Evolutionary conservation across 2,329 filamentous ascomycete genomes (phyloP).

Genomic region (Zymoseptoria brevis): DNA sequence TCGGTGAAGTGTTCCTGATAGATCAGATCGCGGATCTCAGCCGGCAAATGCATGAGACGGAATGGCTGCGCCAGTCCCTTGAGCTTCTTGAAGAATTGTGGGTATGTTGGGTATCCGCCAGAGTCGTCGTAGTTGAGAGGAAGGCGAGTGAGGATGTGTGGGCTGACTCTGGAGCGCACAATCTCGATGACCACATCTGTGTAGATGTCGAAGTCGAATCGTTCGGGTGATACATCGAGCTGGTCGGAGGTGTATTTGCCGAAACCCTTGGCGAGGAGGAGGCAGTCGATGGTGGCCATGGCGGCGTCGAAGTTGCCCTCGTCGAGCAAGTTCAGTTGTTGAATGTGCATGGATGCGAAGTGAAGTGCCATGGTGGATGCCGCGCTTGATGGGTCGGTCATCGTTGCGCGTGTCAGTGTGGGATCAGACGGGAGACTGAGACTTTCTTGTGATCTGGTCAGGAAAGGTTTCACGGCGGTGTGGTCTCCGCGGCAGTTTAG

Average conservation of each 20-base stretch:
- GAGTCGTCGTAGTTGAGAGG: background rate
- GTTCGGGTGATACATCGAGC: background rate
- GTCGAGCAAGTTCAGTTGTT: background rate
- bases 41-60: background rate
- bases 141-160: background rate
- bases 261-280: background rate
- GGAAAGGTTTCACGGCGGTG: background rate
- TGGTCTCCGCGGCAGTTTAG: background rate
- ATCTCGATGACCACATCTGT: background rate
- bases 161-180: background rate
- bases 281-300: background rate
- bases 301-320: background rate
- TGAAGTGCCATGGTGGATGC: background rate
- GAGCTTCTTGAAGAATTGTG: background rate
- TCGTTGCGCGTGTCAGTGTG: background rate
- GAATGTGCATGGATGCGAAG: background rate
- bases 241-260: background rate
- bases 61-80: background rate
- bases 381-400: background rate
- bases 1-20: background rate
- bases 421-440: background rate
- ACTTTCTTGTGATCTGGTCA: background rate
- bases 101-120: background rate
- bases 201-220: background rate
- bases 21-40: background rate